phyloP scores from a whole-genome alignment of 2,329 filamentous ascomycete species.

The Byssochlamys sp. region DNA sequence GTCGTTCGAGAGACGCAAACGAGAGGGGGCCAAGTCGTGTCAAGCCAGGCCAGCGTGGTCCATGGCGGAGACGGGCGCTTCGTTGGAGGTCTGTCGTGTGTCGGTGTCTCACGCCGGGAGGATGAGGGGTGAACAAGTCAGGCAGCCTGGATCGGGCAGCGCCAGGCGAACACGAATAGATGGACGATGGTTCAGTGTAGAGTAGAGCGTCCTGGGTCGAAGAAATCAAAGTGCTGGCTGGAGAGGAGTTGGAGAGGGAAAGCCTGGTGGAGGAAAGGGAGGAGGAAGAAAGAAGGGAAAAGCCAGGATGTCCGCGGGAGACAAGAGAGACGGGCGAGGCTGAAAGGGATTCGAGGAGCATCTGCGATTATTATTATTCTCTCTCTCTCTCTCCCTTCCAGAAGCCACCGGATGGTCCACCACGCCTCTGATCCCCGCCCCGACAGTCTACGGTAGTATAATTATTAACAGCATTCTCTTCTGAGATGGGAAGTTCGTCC shows the following conservation, averaged over 20 bases:
- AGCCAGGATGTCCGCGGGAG: background rate
- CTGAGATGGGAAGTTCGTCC: background rate
- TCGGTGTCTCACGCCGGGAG: conserved; percentile 3
- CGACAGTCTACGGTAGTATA: background rate
- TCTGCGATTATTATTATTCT: background rate
- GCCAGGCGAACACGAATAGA: conserved; percentile 1
- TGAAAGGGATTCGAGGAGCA: background rate
- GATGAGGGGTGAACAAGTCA: conserved; percentile 8
- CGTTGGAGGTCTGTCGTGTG: conserved; percentile 5
- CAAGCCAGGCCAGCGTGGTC: conserved; percentile 16
- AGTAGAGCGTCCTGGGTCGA: background rate
- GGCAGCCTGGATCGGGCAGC: conserved; percentile 14
- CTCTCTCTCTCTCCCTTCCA: background rate
- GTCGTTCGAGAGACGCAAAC: background rate
- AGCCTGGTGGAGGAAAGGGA: background rate
- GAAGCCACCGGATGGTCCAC: background rate
- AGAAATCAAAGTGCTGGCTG: conserved; percentile 1
- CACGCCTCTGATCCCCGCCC: background rate
- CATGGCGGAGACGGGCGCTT: conserved; percentile 16
- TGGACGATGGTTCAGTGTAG: background rate
- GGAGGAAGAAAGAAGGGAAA: background rate
- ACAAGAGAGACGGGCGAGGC: background rate
- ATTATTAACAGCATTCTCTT: background rate
- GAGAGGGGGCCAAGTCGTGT: conserved; percentile 4
- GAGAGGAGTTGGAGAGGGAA: background rate